Conservation (phyloP, 768 basidiomycete genomes). For the Tephrocybe sp. region DNA sequence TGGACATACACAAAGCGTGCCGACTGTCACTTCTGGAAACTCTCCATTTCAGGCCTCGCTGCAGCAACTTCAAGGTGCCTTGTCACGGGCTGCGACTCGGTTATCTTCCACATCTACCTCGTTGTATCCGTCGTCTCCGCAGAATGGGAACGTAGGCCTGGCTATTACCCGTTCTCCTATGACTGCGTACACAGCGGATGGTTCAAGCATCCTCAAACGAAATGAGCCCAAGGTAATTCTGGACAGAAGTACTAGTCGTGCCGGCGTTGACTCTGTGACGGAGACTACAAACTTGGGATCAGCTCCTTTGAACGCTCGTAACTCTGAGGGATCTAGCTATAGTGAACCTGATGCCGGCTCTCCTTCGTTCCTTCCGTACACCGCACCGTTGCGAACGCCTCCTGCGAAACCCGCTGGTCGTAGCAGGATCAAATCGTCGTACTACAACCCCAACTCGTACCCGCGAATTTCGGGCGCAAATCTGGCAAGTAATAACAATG, state of each 20-base stretch:
- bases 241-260: slow-evolving; percentile 20
- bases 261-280: no score
- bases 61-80: slow-evolving; percentile 39
- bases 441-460: slow-evolving; percentile 54
- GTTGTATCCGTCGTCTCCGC: slow-evolving; percentile 45
- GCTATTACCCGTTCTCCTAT: slow-evolving; percentile 30
- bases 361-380: slow-evolving; percentile 33
- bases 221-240: slow-evolving; percentile 31
- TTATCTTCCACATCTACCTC: slow-evolving; percentile 45
- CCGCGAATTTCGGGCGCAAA: slow-evolving; percentile 51
- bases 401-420: slow-evolving; percentile 44
- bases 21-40: slow-evolving; percentile 17
- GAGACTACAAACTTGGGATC: no score
- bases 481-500: slow-evolving; percentile 18
- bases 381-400: slow-evolving; percentile 22
- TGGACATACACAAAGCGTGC: slow-evolving; percentile 17
- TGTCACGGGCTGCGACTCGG: slow-evolving; percentile 35
- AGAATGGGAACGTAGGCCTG: slow-evolving; percentile 28
- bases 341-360: slow-evolving; percentile 51
- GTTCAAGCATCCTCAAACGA: slow-evolving; percentile 35
- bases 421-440: slow-evolving; percentile 66
- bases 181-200: slow-evolving; percentile 39
- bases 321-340: slow-evolving; percentile 46
- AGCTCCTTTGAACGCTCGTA: slow-evolving; percentile 23
- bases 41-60: slow-evolving; percentile 26